Evolutionary conservation across 352 stramenopile genomes (phyloP).

Genomic region (Aphanomyces cochlioides): DNA sequence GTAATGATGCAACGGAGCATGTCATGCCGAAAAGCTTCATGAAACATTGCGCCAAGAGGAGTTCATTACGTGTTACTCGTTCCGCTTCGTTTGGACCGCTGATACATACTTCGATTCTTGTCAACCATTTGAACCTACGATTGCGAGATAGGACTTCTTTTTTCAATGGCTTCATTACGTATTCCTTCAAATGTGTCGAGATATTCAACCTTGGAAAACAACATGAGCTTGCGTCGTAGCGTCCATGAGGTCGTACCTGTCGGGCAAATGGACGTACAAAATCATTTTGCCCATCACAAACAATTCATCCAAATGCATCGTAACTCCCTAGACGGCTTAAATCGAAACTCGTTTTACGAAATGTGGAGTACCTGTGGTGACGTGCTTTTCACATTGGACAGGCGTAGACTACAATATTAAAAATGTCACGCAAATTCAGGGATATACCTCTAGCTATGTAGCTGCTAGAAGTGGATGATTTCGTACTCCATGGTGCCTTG

Average conservation of each 20-base stretch:
- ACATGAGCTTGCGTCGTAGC: slow-evolving; percentile 54
- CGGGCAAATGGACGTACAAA: slow-evolving; percentile 82
- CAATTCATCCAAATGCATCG: slow-evolving; percentile 67
- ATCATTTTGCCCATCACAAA: slow-evolving; percentile 86
- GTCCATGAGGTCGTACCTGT: slow-evolving; percentile 81
- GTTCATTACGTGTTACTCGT: too few relatives aligned
- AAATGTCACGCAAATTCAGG: too few relatives aligned
- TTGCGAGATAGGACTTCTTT: too few relatives aligned
- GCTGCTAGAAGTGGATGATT: slow-evolving; percentile 9
- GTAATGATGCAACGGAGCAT: neutral
- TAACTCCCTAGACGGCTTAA: slow-evolving; percentile 41
- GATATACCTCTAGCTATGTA: neutral
- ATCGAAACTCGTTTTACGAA: neutral
- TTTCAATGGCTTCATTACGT: neutral
- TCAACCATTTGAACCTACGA: slow-evolving; percentile 67
- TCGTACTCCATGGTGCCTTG: slow-evolving; percentile 73
- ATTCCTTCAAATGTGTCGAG: slow-evolving; percentile 6
- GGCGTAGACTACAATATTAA: slow-evolving; percentile 16
- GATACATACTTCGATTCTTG: slow-evolving; percentile 81
- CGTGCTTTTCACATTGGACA: slow-evolving; percentile 22
- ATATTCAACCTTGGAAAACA: slow-evolving; percentile 27
- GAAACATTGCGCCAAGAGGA: too few relatives aligned
- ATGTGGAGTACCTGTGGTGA: slow-evolving; percentile 3
- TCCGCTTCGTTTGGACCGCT: slow-evolving; percentile 51
- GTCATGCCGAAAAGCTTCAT: too few relatives aligned